Evolutionary conservation across 208 protist genomes (phyloP).

Genomic region (Jaenimonas drosophilae): DNA sequence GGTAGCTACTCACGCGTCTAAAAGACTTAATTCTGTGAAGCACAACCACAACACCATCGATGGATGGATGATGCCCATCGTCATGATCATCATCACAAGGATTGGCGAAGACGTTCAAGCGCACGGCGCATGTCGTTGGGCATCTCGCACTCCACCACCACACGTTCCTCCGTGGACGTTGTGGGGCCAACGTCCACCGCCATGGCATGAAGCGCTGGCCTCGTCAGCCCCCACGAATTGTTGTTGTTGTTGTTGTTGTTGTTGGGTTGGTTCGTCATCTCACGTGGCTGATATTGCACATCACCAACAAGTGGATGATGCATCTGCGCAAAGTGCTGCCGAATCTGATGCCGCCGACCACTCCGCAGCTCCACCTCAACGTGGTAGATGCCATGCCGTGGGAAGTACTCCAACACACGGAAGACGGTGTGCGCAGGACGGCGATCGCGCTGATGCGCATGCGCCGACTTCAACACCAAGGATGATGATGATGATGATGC

Average conservation of each 20-base stretch:
- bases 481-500: background rate
- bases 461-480: background rate
- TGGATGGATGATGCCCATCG: no score
- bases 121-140: conserved; percentile 17
- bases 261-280: background rate
- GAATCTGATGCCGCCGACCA: conserved; percentile 73
- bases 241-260: conserved; percentile 3
- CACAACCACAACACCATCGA: no score
- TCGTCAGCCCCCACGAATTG: background rate
- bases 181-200: background rate
- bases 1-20: no score
- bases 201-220: background rate
- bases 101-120: conserved; percentile 5
- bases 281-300: conserved; percentile 28
- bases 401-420: conserved; percentile 56
- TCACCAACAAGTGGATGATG: conserved; percentile 64
- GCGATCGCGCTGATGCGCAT: conserved; percentile 13
- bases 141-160: conserved; percentile 20
- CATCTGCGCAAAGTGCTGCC: conserved; percentile 67
- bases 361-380: conserved; percentile 47
- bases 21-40: no score
- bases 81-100: no score
- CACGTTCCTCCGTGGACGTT: background rate
- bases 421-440: conserved; percentile 45
- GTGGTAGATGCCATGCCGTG: conserved; percentile 31